Base-by-base conservation (phyloP, 306 rosid species). In the Macrotyloma uniflorum region DNA sequence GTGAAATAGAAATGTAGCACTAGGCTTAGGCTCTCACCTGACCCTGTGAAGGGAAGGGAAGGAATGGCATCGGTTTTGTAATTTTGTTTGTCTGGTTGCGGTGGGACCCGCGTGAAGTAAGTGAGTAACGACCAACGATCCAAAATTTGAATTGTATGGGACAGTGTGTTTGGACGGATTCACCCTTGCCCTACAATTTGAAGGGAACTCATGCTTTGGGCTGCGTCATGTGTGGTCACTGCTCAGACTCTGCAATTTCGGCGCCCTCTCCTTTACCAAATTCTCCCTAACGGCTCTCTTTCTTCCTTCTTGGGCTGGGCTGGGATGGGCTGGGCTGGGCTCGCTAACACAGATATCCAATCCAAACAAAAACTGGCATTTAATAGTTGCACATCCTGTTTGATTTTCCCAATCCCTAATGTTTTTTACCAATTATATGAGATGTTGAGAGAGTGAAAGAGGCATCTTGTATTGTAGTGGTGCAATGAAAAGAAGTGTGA, bases 91-190 rank as follows among this genome's bases (percentile, higher is more conserved):
- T 79, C 49, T 20, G 45, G 38, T 70, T 49, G 62, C 67, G 22
- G 63, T 24, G 72, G 86, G 75, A 51, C 40, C 51, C 73, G 64
- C 43, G 43, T 49, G 24, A 35, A 6, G 12, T 0, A 16, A 47
- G 38, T 10, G 33, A 45, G 85, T 82, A 69, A 43, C 67, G 82
- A 72, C 86, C 32, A 78, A 83, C 79, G 76, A 83, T 77, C 70
- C 79, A 46, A 83, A 83, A 68, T 83, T 83, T 83, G 81, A 83
- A 79, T 79, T 79, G 2, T 58, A 8, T 11, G 36, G 79, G 80
- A 46, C 0, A 47, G 49, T 23, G 13, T 36, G 19, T 42, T 51
- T 58, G 35, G 89, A 86, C 89, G 16, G 64, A 67, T 76, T 79
- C 80, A 16, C 85, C 89, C 86, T 69, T 70, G 47, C 1, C 15